Evolutionary conservation across 225 moss, liverwort and hornwort genomes (phyloP), one percentile per base, ranked within the genome.

Genomic region (Straminergon stramineum): DNA sequence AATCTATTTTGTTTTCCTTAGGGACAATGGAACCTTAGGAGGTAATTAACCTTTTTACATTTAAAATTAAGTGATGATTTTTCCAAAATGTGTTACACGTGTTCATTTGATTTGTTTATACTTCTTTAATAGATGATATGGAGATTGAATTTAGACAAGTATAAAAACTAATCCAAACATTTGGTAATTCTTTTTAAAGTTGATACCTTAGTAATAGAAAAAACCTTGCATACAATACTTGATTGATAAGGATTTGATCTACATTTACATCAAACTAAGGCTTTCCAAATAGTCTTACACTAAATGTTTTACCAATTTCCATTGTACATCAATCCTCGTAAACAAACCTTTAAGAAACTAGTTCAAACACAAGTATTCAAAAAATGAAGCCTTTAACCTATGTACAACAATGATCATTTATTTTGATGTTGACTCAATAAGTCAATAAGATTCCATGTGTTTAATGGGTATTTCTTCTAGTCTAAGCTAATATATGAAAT

Each of bases 371-470:
- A 13, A 61, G 2, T 43, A 61, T 9, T 41, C 43, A 6, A 81
- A 58, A 60, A 60, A 43, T 13, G 3, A 27, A 0, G 0, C 18
- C 8, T 43, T 43, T 21, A 2, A 31, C 14, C 6, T 21, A 43
- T 0, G 3, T 62, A 41, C 4, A 22, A 30, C 15, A 82, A 82
- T 62, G 10, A 62, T 62, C 6, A 21, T 43, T 61, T 12, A 13
- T 43, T 20, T 45, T 43, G 4, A 15, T 2, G 2, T 61, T 20
- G 30, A 60, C 4, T 30, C 0, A 41, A 81, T 30, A 41, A n/a
- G 27, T 30, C 0, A 41, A 81, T 30, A 41, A n/a, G 27, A 39
- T 11, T 79, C 12, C 6, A 17, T 39, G 0, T 41, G 2, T 4
- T 18, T 3, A 3, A 37, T 39, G 58, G 28, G 0, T 80, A 5